A percentile compares a stretch with the other conserved stretches of the same genome.
Evolutionary conservation across 352 stramenopile species (phyloP).

Genomic region (Globisporangium spiculum): DNA sequence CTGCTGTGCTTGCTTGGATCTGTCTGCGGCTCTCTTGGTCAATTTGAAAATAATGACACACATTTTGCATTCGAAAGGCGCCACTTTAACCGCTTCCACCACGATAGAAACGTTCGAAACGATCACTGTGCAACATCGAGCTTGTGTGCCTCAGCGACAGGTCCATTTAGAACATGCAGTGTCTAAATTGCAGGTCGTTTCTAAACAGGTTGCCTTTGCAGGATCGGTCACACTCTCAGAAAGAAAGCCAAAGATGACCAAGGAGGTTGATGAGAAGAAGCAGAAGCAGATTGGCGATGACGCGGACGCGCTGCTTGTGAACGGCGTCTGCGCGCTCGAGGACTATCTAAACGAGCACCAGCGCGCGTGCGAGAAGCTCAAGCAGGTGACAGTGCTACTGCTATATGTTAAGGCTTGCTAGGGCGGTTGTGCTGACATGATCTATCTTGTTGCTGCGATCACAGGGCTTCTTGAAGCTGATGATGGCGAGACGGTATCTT

Average conservation of each 20-base stretch:
- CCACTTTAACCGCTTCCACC: not conserved
- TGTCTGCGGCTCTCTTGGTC: not conserved
- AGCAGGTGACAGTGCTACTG: constrained; percentile 32
- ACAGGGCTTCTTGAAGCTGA: constrained; percentile 75
- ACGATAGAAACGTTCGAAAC: constrained; percentile 8
- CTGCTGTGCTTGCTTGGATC: not conserved
- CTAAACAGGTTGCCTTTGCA: constrained; percentile 7
- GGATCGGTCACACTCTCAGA: not conserved
- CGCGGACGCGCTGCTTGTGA: constrained; percentile 38
- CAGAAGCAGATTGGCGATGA: not conserved
- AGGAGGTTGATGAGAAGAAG: not conserved
- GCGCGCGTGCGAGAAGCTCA: constrained; percentile 40
- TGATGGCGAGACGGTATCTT: constrained; percentile 50
- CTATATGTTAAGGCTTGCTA: not conserved
- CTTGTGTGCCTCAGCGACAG: not conserved
- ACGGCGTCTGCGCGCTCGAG: constrained; percentile 41
- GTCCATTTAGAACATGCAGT: not conserved
- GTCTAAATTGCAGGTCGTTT: constrained; percentile 1
- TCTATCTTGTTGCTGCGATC: not conserved
- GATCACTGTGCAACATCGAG: not conserved
- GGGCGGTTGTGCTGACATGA: not conserved
- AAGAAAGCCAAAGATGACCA: not conserved
- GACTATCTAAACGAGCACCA: constrained; percentile 55
- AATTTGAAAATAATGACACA: constrained; percentile 3
- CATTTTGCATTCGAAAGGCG: not conserved